Base-by-base conservation (phyloP, 352 stramenopile genomes). In the Peronosclerospora sorghi region DNA sequence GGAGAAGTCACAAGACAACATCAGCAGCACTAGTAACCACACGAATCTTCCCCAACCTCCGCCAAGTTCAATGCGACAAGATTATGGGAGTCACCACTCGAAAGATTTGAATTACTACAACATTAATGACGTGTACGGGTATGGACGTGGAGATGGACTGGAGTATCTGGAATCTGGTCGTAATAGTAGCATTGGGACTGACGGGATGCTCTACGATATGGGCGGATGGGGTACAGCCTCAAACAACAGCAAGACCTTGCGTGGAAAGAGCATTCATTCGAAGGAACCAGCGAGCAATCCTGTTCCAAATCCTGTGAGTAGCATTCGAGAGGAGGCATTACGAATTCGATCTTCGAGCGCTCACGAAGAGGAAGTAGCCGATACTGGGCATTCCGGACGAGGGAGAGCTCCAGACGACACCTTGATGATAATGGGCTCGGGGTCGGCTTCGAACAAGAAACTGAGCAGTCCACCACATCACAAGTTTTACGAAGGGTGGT, bases 311-410 rank as follows among this genome's bases (percentile, higher is more conserved):
- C 27, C 44, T 17, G 58, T 44, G 7, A 78, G 65, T 35, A 78
- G 73, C 35, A 86, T 86, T 30, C 71, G 73, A 51, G 73, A 83
- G 54, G 73, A 86, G 35, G 73, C 73, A 20, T 38, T 86, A 27
- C 68, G 73, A 12, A 71, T 83, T 28, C 68, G 73, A 2, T 80
- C 73, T 5, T 74, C 68, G 8, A 78, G 70, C 20, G 62, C 67
- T 2, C 26, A 62, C 5, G 54, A 32, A 17, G 50, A 72, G 34
- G 49, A 40, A n/a, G 41, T 59, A 19, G 30, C 30, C 20, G 47
- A 48, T 26, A 68, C 62, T 43, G 49, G 54, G 0, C 48, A 56
- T 21, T 56, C 49, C 8, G 56, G 42, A 27, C 50, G 48, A n/a
- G 46, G 51, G 38, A 47, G 41, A 32, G 55, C 37, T 20, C 2